A percentile compares a stretch with the other conserved stretches of the same genome.
Conservation (phyloP, 352 stramenopile genomes). For the Peronospora belbahrii region DNA sequence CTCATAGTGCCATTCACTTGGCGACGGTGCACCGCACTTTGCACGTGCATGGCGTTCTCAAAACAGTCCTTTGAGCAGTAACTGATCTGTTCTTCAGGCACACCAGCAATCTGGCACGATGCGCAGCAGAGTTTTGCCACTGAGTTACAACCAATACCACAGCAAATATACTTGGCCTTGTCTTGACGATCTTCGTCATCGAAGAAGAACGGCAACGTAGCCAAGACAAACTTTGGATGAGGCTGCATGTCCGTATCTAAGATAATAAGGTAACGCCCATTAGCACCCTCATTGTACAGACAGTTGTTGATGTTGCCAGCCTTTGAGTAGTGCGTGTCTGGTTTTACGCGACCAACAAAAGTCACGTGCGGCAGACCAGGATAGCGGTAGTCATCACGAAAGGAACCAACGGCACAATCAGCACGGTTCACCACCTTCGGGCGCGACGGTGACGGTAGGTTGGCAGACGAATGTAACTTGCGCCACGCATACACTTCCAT, state of each 20-base stretch:
- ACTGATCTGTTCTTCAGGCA: conserved; percentile 75
- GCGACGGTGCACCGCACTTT: conserved; percentile 66
- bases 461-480: conserved; percentile 78
- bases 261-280: conserved; percentile 72
- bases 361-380: conserved; percentile 66
- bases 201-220: conserved; percentile 76
- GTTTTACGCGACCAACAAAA: conserved; percentile 75
- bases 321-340: conserved; percentile 78
- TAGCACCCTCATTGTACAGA: conserved; percentile 79
- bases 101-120: conserved; percentile 76
- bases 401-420: conserved; percentile 69
- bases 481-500: conserved; percentile 82
- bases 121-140: conserved; percentile 79
- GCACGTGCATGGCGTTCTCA: conserved; percentile 76
- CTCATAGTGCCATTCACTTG: conserved; percentile 78
- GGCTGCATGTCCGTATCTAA: conserved; percentile 82
- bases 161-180: conserved; percentile 78
- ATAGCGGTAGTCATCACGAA: conserved; percentile 79
- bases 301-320: conserved; percentile 86
- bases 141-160: conserved; percentile 59
- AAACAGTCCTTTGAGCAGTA: conserved; percentile 87
- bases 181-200: conserved; percentile 62
- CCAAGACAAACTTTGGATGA: conserved; percentile 67
- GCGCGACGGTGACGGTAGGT: conserved; percentile 56
- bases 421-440: conserved; percentile 58